phyloP scores from a whole-genome alignment of 1,139 yeast genomes.

The Yamadazyma songkhlaensis region DNA sequence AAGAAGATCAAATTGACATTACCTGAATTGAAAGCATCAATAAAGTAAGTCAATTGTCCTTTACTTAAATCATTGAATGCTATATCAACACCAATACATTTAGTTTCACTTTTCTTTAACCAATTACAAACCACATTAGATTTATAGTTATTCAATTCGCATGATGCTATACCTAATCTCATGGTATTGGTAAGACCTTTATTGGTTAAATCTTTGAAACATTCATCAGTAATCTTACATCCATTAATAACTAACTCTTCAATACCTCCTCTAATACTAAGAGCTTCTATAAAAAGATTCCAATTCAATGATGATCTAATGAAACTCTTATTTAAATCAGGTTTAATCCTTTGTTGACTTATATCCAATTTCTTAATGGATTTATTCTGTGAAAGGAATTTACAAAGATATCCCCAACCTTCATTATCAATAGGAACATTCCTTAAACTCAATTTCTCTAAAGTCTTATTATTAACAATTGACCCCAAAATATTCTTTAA shows the following conservation, averaged over 20 bases:
- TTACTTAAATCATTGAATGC: slow-evolving; percentile 74
- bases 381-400: slow-evolving; percentile 59
- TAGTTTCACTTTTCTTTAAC: slow-evolving; percentile 51
- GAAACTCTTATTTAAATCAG: slow-evolving; percentile 42
- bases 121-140: slow-evolving; percentile 57
- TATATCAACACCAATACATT: slow-evolving; percentile 78
- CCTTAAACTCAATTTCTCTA: slow-evolving; percentile 73
- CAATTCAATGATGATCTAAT: slow-evolving; percentile 74
- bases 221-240: slow-evolving; percentile 56
- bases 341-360: slow-evolving; percentile 67
- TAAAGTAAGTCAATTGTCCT: slow-evolving; percentile 51
- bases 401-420: slow-evolving; percentile 77
- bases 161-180: slow-evolving; percentile 75
- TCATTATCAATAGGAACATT: slow-evolving; percentile 69
- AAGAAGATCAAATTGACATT: slow-evolving; percentile 52
- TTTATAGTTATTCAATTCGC: slow-evolving; percentile 59
- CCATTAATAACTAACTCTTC: slow-evolving; percentile 86
- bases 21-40: slow-evolving; percentile 36
- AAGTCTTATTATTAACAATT: slow-evolving; percentile 49
- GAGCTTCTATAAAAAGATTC: slow-evolving; percentile 60
- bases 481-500: slow-evolving; percentile 65
- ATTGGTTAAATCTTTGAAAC: slow-evolving; percentile 49
- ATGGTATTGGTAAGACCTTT: slow-evolving; percentile 58
- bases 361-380: slow-evolving; percentile 68
- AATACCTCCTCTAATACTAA: slow-evolving; percentile 63